These are phyloP conservation scores for Venturiaceae sp. DNA, from an alignment of 2,329 filamentous ascomycete genomes.

Conservation along the genomic window DNA sequence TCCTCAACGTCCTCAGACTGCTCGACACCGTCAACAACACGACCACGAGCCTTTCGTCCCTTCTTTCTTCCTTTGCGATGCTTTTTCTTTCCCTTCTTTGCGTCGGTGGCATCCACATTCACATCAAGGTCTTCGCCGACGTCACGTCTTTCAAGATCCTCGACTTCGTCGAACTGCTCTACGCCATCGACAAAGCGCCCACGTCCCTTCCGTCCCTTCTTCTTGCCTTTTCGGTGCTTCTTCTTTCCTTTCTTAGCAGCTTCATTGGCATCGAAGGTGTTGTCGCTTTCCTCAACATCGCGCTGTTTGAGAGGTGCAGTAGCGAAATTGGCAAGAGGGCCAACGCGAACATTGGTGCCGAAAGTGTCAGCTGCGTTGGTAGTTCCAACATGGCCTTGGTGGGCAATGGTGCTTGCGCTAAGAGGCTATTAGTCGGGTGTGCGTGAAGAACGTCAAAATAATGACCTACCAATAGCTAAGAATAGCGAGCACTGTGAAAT, in stretches of 20 bases:
- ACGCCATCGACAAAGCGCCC: not conserved
- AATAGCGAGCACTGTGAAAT: not conserved
- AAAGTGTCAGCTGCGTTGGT: not conserved
- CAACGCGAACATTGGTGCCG: not conserved
- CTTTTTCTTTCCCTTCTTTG: not conserved
- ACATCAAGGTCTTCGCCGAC: not conserved
- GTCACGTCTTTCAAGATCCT: not conserved
- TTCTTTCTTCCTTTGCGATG: not conserved
- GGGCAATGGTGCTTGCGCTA: not conserved
- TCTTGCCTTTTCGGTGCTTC: no score
- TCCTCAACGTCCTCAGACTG: no score
- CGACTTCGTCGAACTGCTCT: no score
- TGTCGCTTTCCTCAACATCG: not conserved
- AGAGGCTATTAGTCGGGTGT: not conserved
- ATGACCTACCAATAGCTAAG: not conserved
- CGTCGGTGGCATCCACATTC: not conserved
- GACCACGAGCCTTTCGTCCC: not conserved
- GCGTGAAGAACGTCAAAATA: not conserved
- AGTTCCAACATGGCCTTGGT: not conserved
- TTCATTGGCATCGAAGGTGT: slow-evolving; percentile 15
- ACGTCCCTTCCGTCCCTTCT: not conserved
- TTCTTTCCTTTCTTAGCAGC: slow-evolving; percentile 14
- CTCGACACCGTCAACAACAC: not conserved
- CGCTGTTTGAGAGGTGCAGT: not conserved
- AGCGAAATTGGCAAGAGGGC: not conserved